Percentiles rank a stretch among this genome's conserved stretches.
Evolutionary conservation across 2,329 filamentous ascomycete genomes (phyloP).

Genomic region (Calonectria hongkongensis): DNA sequence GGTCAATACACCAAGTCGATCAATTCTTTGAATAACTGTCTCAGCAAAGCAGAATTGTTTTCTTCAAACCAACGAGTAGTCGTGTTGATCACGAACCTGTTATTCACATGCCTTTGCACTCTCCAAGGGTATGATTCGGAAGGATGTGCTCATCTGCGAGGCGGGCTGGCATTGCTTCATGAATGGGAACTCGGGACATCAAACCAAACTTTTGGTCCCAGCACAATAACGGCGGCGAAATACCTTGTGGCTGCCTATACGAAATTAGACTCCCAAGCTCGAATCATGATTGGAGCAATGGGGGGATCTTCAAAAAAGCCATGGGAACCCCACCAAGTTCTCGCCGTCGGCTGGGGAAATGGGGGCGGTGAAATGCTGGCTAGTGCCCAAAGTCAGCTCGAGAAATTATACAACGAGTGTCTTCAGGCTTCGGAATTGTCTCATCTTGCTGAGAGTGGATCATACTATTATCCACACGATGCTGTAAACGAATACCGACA

Average conservation of each 20-base stretch:
- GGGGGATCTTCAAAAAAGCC: neutral
- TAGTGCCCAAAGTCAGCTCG: constrained; percentile 15
- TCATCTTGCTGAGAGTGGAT: too few relatives aligned
- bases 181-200: constrained; percentile 11
- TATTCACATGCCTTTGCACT: constrained; percentile 8
- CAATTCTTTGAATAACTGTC: neutral
- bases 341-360: constrained; percentile 17
- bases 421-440: neutral
- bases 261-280: constrained; percentile 33
- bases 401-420: constrained; percentile 14
- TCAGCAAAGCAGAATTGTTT: neutral
- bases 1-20: constrained; percentile 23
- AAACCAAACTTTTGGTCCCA: neutral
- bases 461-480: too few relatives aligned
- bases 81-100: neutral
- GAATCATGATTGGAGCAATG: constrained; percentile 1
- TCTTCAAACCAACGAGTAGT: neutral
- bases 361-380: neutral
- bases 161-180: constrained; percentile 13
- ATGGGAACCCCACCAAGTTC: constrained; percentile 16
- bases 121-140: constrained; percentile 8
- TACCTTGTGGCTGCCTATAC: constrained; percentile 24
- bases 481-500: neutral
- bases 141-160: constrained; percentile 25
- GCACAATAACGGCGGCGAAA: neutral